Base-by-base conservation (phyloP, 1,284 basidiomycete species). In the Lignosus rhinocerotis region DNA sequence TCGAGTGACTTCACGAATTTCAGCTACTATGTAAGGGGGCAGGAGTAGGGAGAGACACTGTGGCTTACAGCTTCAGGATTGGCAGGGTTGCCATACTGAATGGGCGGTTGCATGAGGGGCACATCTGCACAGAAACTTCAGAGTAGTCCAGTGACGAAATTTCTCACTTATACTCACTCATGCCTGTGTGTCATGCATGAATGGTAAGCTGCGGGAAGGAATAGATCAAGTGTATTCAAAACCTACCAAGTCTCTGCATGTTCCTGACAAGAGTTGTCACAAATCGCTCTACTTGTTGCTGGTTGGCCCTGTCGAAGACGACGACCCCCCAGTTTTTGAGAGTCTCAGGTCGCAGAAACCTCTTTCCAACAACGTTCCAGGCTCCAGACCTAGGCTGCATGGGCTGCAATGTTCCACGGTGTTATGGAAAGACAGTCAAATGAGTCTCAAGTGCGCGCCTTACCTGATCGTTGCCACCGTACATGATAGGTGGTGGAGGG, bases 291-390 rank as follows among this genome's bases (percentile, higher is more conserved):
- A 67, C 53, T 4, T 44, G 47, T 0, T 53, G 4, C 2, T 48
- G n/a, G 0, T 14, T 16, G 7, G 44, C 54, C 10, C 63, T n/a
- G 17, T 66, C 67, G 56, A 75, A 76, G 38, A 67, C 67, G 7
- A 75, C 63, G 2, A 74, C 66, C 11, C 63, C 73, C 76, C 66
- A 60, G 25, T 56, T 50, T 11, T 33, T 41, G n/a, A 70, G 61
- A 3, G 3, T 38, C 1, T 41, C 57, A 0, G 69, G 65, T 10
- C 47, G 42, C 3, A 52, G 16, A 38, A 70, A 64, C 34, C 47
- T 71, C 53, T 72, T 66, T 2, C 64, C 59, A 7, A 72, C 63
- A 54, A 78, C 66, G 50, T 76, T 72, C 76, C 76, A 78, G 0
- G 65, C 46, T 2, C 76, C 75, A 9, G 25, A 12, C 19, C 50